Base-by-base conservation (phyloP, 495 filamentous ascomycete species). In the Aspergillus cristatus region DNA sequence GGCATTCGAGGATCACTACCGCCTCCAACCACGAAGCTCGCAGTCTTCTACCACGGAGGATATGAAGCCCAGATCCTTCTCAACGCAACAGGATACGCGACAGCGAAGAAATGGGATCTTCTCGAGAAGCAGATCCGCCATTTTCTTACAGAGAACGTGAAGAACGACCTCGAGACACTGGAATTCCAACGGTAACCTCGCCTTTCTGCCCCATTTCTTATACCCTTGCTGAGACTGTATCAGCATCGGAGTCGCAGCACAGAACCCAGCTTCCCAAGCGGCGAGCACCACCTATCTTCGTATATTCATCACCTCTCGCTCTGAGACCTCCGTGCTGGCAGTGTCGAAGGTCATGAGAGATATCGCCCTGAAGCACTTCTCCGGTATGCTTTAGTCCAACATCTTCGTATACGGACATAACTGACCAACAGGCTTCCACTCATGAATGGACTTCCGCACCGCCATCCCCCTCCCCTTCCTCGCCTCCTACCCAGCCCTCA, bases 21-120 rank as follows among this genome's bases (percentile, higher is more conserved):
- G 17, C 74, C 73, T 3, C 54, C 68, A n/a, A 75, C 71, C 0
- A 75, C 72, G 0, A 75, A 76, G 44, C 53, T 72, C 7, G 72
- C 62, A 1, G 52, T 75, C 10, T 68, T 68, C 40, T 67, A 69
- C 32, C 52, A 55, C 15, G 66, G 62, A 3, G 68, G 68, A 0
- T 73, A 59, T 41, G 62, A 74, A 38, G 54, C 55, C 12, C 53
- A 75, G 37, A 26, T 66, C 6, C 45, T 64, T 12, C 25, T 67
- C 26, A 65, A 63, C 40, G 57, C 57, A 20, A 60, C 58, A 3
- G 62, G 70, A 2, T 62, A 68, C 40, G 67, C 47, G 0, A 58
- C 62, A 0, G 42, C 37, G 2, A 32, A 58, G 16, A 73, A 72
- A 43, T 67, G 58, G 44, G 57, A 68, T 37, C 48, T 54, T 32